phyloP scores from a whole-genome alignment of 2,329 filamentous ascomycete species.

The Cladosporium sp. region DNA sequence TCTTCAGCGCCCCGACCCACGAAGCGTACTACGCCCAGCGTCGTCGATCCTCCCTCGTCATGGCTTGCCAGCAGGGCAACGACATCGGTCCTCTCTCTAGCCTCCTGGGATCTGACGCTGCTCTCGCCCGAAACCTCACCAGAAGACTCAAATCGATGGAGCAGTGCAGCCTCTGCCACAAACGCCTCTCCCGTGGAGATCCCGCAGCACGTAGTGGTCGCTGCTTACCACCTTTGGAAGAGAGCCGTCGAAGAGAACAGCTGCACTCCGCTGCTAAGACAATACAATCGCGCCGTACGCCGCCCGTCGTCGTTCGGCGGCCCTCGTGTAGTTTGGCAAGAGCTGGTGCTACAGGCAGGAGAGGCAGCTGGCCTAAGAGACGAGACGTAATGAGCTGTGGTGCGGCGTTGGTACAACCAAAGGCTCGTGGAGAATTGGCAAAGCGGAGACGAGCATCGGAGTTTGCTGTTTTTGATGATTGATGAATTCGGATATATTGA shows the following conservation, averaged over 20 bases:
- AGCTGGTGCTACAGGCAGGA: neutral
- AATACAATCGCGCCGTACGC: neutral
- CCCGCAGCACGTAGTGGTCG: constrained; percentile 12
- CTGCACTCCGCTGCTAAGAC: constrained; percentile 3
- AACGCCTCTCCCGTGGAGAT: constrained; percentile 5
- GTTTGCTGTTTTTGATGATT: constrained; percentile 19
- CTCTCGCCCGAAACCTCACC: neutral
- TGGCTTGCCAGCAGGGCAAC: constrained; percentile 15
- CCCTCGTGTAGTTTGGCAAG: neutral
- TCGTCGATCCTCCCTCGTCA: neutral
- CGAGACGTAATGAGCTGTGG: constrained; percentile 11
- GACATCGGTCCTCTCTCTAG: constrained; percentile 13
- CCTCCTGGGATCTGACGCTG: neutral
- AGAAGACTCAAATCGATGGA: constrained; percentile 13
- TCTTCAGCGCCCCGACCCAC: constrained; percentile 18
- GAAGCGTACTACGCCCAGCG: constrained; percentile 15
- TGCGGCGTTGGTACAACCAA: neutral
- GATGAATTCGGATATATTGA: neutral
- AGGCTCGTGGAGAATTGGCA: neutral
- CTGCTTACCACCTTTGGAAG: constrained; percentile 13
- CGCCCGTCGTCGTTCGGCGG: neutral
- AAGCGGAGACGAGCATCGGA: constrained; percentile 13
- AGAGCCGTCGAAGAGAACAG: constrained; percentile 3
- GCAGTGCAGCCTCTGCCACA: constrained; percentile 17
- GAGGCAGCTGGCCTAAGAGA: constrained; percentile 17